These are phyloP conservation scores for Uncinocarpus reesii DNA, from an alignment of 2,329 filamentous ascomycete species.

Conservation along the genomic window DNA sequence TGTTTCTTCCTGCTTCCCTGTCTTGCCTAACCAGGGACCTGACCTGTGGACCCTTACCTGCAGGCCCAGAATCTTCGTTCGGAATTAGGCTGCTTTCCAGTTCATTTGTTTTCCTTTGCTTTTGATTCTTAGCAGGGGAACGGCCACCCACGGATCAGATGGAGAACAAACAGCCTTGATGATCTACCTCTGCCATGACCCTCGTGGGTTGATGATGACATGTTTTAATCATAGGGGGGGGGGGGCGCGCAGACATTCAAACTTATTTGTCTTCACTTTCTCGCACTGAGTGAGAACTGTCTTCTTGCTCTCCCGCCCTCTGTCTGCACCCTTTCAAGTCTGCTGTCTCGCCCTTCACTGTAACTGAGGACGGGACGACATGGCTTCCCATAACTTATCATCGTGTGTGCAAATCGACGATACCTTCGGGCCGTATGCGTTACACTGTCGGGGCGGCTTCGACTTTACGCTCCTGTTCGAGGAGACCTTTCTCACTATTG, in stretches of 20 bases:
- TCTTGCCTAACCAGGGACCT: constrained; percentile 7
- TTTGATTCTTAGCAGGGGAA: constrained; percentile 1
- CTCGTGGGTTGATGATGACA: constrained; percentile 4
- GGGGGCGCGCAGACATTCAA: constrained; percentile 8
- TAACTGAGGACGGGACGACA: constrained; percentile 21
- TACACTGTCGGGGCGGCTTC: constrained; percentile 32
- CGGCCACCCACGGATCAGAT: constrained; percentile 5
- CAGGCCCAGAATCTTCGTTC: not conserved
- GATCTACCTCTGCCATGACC: constrained; percentile 4
- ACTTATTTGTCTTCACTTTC: constrained; percentile 1
- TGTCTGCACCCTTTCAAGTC: constrained; percentile 18
- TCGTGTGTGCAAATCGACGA: constrained; percentile 29
- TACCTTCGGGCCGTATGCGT: constrained; percentile 26
- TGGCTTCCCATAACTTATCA: constrained; percentile 19
- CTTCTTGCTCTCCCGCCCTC: constrained; percentile 5
- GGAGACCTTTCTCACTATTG: constrained; percentile 32
- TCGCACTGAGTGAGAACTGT: constrained; percentile 1
- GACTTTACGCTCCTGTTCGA: constrained; percentile 41
- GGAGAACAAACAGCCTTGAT: constrained; percentile 3
- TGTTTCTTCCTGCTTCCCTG: constrained; percentile 4
- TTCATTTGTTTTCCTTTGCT: not conserved
- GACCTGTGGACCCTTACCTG: constrained; percentile 3
- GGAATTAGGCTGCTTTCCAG: constrained; percentile 6
- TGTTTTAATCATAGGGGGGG: constrained; percentile 3
- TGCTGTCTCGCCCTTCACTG: constrained; percentile 7